phyloP scores from a whole-genome alignment of 768 basidiomycete genomes.

The Lactarius indigo region DNA sequence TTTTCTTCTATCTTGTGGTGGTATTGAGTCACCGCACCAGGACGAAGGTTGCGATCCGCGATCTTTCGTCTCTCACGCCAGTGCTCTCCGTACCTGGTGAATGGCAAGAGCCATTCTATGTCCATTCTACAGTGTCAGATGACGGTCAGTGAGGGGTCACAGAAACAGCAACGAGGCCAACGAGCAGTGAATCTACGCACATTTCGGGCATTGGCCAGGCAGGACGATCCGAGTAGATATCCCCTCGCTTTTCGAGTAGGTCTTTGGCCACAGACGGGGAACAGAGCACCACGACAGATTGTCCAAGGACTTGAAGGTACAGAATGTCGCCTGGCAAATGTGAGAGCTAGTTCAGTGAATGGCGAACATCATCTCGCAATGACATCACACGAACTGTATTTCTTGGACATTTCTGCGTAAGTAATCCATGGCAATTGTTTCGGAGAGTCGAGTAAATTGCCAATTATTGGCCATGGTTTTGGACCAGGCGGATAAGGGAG shows the following conservation, averaged over 20 bases:
- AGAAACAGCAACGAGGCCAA: no score
- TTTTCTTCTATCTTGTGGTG: constrained; percentile 6
- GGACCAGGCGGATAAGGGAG: constrained; percentile 15
- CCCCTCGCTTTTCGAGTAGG: constrained; percentile 51
- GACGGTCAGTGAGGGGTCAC: not conserved
- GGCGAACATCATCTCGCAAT: no score
- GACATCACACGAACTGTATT: not conserved
- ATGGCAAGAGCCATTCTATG: constrained; percentile 7
- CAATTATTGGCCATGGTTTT: not conserved
- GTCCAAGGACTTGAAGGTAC: constrained; percentile 38
- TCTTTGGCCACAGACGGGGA: constrained; percentile 43
- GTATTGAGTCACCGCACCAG: not conserved
- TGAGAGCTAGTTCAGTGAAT: not conserved
- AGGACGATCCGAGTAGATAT: constrained; percentile 24
- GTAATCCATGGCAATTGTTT: not conserved
- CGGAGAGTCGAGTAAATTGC: constrained; percentile 6
- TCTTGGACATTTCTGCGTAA: constrained; percentile 6
- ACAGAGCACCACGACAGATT: constrained; percentile 48
- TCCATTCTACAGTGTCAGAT: not conserved
- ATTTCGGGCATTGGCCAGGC: not conserved
- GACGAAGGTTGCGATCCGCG: constrained; percentile 10
- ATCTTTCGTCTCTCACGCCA: constrained; percentile 12
- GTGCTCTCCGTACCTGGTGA: not conserved
- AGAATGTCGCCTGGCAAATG: not conserved
- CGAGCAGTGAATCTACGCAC: not conserved